These are phyloP conservation scores for Gymnopilus junonius DNA, from an alignment of 768 basidiomycete species.

Conservation along the genomic window DNA sequence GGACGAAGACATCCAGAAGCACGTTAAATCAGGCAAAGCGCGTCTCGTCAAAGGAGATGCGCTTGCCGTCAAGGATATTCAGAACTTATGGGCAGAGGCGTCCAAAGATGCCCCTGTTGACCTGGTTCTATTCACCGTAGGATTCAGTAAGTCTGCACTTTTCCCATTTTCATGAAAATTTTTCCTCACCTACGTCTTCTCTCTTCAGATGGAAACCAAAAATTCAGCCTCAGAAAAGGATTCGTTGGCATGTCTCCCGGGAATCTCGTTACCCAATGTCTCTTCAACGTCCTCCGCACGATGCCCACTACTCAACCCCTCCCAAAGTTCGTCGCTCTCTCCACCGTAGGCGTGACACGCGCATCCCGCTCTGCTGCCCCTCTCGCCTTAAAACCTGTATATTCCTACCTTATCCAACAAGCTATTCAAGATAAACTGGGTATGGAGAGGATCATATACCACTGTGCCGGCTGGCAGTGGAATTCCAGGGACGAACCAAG, in stretches of 20 bases:
- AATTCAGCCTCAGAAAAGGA: conserved; percentile 45
- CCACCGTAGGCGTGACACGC: conserved; percentile 53
- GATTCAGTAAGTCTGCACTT: conserved; percentile 38
- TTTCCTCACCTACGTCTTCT: not conserved
- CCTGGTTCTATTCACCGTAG: conserved; percentile 61
- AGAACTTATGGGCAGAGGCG: conserved; percentile 50
- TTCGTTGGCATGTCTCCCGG: conserved; percentile 46
- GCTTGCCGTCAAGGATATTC: conserved; percentile 50
- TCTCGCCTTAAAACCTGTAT: conserved; percentile 47
- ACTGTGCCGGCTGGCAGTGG: conserved; percentile 57
- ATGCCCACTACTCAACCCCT: conserved; percentile 44
- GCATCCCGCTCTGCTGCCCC: conserved; percentile 49
- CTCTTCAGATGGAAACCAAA: conserved; percentile 19
- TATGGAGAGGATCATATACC: conserved; percentile 52
- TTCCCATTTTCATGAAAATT: not conserved
- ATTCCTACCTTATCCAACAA: conserved; percentile 42
- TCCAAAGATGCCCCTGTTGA: conserved; percentile 48
- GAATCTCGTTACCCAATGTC: conserved; percentile 58
- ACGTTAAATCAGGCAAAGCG: conserved; percentile 53
- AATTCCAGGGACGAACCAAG: conserved; percentile 35
- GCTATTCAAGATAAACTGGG: conserved; percentile 68
- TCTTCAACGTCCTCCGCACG: conserved; percentile 59
- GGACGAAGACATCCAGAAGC: conserved; percentile 51
- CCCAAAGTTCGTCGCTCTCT: conserved; percentile 51
- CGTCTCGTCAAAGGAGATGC: conserved; percentile 63